These are phyloP conservation scores for Chlamydomonas schloesseri DNA, from an alignment of 139 green algal species.

Conservation along the genomic window DNA sequence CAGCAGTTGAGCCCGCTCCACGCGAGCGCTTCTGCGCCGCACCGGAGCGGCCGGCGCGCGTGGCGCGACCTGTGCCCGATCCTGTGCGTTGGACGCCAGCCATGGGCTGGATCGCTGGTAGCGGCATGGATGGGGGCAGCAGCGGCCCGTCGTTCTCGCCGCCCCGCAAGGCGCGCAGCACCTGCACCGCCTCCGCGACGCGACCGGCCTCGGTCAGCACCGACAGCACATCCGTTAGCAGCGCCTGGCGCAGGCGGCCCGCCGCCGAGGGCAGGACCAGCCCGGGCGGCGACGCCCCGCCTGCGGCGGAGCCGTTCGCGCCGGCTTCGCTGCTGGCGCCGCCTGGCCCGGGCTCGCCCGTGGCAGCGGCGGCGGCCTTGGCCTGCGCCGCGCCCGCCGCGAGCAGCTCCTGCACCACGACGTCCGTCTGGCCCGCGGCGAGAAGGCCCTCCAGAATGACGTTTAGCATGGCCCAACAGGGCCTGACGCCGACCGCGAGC, in stretches of 20 bases:
- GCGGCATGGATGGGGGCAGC: not conserved
- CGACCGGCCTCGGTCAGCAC: not conserved
- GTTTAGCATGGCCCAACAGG: slow-evolving; percentile 30
- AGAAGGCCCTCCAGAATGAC: slow-evolving; percentile 5
- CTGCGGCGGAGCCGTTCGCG: not conserved
- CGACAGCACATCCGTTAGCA: slow-evolving; percentile 6
- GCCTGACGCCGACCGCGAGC: not conserved
- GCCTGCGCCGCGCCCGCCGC: slow-evolving; percentile 13
- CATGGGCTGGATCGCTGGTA: too few relatives aligned
- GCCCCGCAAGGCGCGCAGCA: slow-evolving; percentile 22
- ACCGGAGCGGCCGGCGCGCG: not conserved
- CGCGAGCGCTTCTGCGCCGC: not conserved
- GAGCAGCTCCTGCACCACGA: slow-evolving; percentile 15
- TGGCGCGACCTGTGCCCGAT: not conserved
- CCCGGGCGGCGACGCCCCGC: not conserved
- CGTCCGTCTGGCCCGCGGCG: not conserved
- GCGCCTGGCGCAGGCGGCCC: slow-evolving; percentile 3
- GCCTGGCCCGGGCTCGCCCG: not conserved
- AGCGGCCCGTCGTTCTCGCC: slow-evolving; percentile 5
- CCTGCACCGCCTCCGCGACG: not conserved
- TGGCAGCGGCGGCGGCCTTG: not conserved
- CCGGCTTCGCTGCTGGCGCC: not conserved
- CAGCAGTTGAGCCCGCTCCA: too few relatives aligned
- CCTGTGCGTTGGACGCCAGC: not conserved
- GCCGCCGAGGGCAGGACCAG: not conserved